Evolutionary conservation across 495 filamentous ascomycete species (phyloP).

Genomic region (Penicillium egyptiacum): DNA sequence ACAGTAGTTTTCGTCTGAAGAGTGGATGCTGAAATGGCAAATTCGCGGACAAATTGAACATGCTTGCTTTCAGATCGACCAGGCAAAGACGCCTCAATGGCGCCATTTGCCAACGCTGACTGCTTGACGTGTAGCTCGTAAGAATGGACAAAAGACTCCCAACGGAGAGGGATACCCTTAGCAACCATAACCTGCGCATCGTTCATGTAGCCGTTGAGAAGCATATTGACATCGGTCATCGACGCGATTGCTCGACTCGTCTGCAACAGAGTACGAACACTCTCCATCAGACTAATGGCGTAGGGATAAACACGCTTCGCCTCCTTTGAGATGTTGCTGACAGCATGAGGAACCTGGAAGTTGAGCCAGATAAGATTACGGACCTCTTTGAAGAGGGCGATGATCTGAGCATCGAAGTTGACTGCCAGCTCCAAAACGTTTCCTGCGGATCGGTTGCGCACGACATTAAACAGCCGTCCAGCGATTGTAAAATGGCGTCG

Average conservation of each 20-base stretch:
- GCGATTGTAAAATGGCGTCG: conserved; percentile 84
- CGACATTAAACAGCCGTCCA: conserved; percentile 87
- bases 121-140: conserved; percentile 89
- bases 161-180: conserved; percentile 85
- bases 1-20: conserved; percentile 83
- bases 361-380: conserved; percentile 92
- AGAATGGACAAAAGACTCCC: conserved; percentile 96
- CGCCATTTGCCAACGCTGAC: conserved; percentile 55
- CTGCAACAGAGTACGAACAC: conserved; percentile 83
- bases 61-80: conserved; percentile 81
- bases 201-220: conserved; percentile 87
- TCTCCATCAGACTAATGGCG: conserved; percentile 97
- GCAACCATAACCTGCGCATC: conserved; percentile 76
- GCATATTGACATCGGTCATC: conserved; percentile 80
- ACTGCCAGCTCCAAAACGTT: conserved; percentile 84
- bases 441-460: conserved; percentile 78
- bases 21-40: conserved; percentile 77
- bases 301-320: conserved; percentile 96
- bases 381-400: conserved; percentile 98
- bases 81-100: conserved; percentile 56
- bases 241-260: conserved; percentile 76
- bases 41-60: conserved; percentile 92
- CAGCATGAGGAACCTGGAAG: conserved; percentile 85
- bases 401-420: conserved; percentile 96
- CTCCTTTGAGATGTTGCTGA: conserved; percentile 95